Evolutionary conservation across 177 flowering plant species (phyloP), one percentile per base, ranked within the genome.

Genomic region (Vitis hybrid): DNA sequence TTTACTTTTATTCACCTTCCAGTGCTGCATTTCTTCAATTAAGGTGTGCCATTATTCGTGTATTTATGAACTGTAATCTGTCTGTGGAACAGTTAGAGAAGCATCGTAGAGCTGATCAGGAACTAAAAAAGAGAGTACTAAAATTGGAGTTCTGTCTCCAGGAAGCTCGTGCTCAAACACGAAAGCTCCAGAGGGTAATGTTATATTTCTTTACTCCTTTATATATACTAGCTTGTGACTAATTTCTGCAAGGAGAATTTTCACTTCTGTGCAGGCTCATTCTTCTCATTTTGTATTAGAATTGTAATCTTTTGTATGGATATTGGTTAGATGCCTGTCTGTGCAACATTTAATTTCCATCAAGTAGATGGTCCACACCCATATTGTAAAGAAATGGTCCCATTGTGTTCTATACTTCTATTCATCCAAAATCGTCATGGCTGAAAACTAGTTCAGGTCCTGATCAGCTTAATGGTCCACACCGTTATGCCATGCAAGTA

Each of bases 131-230:
- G 83, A 90, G 88, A 73, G 97, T 95, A 13, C 57, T 93, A 67
- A 95, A 91, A 78, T 77, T 95, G 76, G 99, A 95, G 72, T 93
- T 93, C 69, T 91, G 97, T 73, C 88, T 95, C 70, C 99, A 93
- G 63, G 98, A 91, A 74, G 85, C 97, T 76, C 96, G 98, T 19
- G 78, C 93, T n/a, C 98, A 93, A 76, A 90, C 90, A 15, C 81
- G 94, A 71, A 95, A 90, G 77, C 95, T 95, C 31, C 98, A 93
- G 71, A 85, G 94, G 90, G 99, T 95, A 87, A 70, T 10, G 31
- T 64, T 8, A 15, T 63, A 64, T 55, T 59, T 22, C 18, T 53
- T 3, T 21, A 49, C 15, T 45, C 6, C 19, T 18, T 3, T 48
- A 9, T 51, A 2, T 63, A 45, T 45, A 18, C 66, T 45, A 13